Evolutionary conservation across 345 rosid genomes (phyloP), one percentile per base, ranked within the genome.

Genomic region (Euphorbia peplus): DNA sequence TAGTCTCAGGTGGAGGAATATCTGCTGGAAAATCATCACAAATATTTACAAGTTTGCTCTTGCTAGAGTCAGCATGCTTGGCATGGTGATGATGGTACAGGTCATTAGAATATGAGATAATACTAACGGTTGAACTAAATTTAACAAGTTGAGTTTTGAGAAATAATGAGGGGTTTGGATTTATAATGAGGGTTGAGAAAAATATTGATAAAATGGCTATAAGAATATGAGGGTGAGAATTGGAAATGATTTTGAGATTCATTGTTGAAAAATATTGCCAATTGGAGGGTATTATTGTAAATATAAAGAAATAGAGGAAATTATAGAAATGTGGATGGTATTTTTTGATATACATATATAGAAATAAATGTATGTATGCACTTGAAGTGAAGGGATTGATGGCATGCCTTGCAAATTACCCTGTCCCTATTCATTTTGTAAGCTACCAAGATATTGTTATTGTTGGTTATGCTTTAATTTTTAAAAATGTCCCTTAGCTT

Each of bases 351-450:
- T 25, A 28, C 26, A 15, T 10, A 14, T 55, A 62, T 35, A 30
- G 1, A n/a, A 46, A 5, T 10, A 14, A n/a, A 73, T 21, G 58
- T 42, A 64, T 35, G 65, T 47, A 77, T 74, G 87, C 82, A 72
- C 91, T 85, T 87, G 87, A 90, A 87, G 95, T 79, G 83, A 66
- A 93, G 80, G 93, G 76, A 66, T 86, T 60, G 86, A 75, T 90
- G 70, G 81, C 87, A 83, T 90, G 90, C 53, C 98, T 93, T 93
- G 85, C 93, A 93, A 88, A 88, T 81, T 84, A 93, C 93, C 85
- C 85, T 55, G 68, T 55, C 70, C 60, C 67, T 14, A 44, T 60
- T 66, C 54, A 74, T 61, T 57, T 74, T 66, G 69, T 65, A 66
- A 78, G 76, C 77, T 25, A 72, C 73, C 73, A 67, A 46, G 28